Conservation (phyloP, 331 rosid genomes). For the Cydonia oblonga region DNA sequence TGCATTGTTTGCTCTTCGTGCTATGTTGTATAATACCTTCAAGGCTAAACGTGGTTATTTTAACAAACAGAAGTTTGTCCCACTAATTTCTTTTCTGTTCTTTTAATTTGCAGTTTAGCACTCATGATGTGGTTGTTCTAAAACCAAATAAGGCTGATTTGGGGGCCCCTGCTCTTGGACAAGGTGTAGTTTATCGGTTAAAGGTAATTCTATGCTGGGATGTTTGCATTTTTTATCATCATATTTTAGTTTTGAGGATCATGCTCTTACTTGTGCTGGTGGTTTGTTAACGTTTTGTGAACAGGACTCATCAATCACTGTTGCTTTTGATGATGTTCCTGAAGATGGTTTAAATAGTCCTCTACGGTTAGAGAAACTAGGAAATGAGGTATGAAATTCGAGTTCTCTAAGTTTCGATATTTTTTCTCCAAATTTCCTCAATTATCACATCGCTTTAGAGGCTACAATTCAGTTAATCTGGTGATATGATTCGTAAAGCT, state of each 20-base stretch:
- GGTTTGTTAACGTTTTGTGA: constrained; percentile 16
- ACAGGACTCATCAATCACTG: constrained; percentile 89
- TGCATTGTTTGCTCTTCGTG: neutral
- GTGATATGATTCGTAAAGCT: neutral
- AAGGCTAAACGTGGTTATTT: neutral
- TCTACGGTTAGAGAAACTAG: constrained; percentile 79
- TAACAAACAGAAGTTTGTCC: neutral
- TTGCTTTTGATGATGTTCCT: constrained; percentile 94
- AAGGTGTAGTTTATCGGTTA: constrained; percentile 87
- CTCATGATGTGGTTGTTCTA: constrained; percentile 88
- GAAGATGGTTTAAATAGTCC: constrained; percentile 89
- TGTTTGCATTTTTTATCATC: neutral
- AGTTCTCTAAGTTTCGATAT: neutral
- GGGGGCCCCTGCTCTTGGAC: constrained; percentile 90
- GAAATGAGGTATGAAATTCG: constrained; percentile 62
- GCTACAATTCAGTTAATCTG: neutral
- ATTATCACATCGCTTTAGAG: neutral
- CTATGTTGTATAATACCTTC: neutral
- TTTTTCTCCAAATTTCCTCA: neutral
- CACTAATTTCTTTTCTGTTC: neutral
- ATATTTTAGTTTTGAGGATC: constrained; percentile 1
- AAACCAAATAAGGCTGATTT: constrained; percentile 88
- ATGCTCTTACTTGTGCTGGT: constrained; percentile 19
- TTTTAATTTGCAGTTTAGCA: constrained; percentile 54
- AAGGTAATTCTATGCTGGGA: constrained; percentile 46